Conservation (phyloP, 2,329 filamentous ascomycete genomes). For the Botrytis fragariae region DNA sequence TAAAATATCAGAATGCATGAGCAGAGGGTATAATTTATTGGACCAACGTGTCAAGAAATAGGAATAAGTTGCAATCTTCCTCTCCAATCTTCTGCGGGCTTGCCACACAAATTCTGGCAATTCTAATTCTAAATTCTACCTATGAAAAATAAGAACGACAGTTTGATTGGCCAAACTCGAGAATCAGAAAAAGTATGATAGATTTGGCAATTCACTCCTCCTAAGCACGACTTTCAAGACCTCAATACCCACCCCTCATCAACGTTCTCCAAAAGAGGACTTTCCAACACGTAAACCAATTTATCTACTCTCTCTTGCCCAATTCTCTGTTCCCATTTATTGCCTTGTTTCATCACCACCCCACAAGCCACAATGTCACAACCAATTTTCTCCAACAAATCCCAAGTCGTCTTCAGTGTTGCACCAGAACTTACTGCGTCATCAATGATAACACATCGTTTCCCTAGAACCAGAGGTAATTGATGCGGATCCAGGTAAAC, state of each 20-base stretch:
- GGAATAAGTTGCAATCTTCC: not conserved
- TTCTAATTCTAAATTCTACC: not conserved
- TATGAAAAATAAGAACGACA: not conserved
- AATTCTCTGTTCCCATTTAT: constrained; percentile 28
- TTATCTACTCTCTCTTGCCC: constrained; percentile 25
- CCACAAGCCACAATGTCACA: constrained; percentile 29
- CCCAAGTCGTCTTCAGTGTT: constrained; percentile 33
- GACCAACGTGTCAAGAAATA: not conserved
- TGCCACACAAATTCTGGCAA: fast-evolving
- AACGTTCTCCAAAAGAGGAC: constrained; percentile 31
- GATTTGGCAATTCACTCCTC: not conserved
- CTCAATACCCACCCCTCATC: constrained; percentile 31
- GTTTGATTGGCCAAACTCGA: not conserved
- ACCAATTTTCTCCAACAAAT: constrained; percentile 31
- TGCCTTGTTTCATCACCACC: constrained; percentile 35
- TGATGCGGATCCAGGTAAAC: constrained; percentile 34
- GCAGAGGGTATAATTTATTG: too few relatives aligned
- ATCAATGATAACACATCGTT: constrained; percentile 31
- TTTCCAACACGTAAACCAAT: constrained; percentile 31
- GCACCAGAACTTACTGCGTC: constrained; percentile 35
- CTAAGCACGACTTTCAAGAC: not conserved
- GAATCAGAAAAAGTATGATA: not conserved
- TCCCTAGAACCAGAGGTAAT: constrained; percentile 27
- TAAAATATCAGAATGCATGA: not conserved
- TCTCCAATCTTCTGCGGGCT: not conserved